Evolutionary conservation across 1,284 basidiomycete species (phyloP).

Genomic region (Cryptococcus jaspeensis): DNA sequence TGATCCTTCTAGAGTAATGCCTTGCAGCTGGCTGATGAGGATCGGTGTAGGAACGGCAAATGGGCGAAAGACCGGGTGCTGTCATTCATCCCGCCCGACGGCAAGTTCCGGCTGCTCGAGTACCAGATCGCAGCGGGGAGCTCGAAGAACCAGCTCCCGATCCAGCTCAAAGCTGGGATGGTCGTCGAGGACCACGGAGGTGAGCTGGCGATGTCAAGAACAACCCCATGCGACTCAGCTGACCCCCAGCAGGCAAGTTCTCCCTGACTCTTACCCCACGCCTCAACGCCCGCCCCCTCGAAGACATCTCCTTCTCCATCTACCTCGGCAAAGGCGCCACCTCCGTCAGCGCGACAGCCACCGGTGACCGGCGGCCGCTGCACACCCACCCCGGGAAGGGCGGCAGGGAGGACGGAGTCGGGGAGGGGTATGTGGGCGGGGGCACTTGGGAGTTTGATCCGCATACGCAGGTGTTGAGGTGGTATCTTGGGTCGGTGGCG

Average conservation of each 20-base stretch:
- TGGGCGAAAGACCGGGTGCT: slow-evolving; percentile 77
- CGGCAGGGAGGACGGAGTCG: slow-evolving; percentile 22
- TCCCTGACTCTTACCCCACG: slow-evolving; percentile 69
- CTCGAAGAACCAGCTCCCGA: slow-evolving; percentile 61
- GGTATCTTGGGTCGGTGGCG: slow-evolving; percentile 70
- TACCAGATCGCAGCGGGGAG: slow-evolving; percentile 62
- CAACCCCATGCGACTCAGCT: neutral
- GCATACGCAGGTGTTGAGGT: slow-evolving; percentile 65
- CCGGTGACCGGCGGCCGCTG: slow-evolving; percentile 40
- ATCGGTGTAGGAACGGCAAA: slow-evolving; percentile 62
- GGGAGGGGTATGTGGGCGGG: slow-evolving; percentile 55
- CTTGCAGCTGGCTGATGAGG: neutral
- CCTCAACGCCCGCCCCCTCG: slow-evolving; percentile 63
- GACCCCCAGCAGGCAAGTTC: slow-evolving; percentile 60
- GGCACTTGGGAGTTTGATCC: slow-evolving; percentile 78
- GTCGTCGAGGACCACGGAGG: slow-evolving; percentile 65
- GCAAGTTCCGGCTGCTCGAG: slow-evolving; percentile 80
- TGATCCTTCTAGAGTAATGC: neutral
- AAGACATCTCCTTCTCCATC: slow-evolving; percentile 68
- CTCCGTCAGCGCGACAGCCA: slow-evolving; percentile 50
- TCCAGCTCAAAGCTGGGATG: slow-evolving; percentile 63
- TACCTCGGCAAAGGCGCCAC: slow-evolving; percentile 70
- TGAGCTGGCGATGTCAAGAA: slow-evolving; percentile 42
- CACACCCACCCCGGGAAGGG: slow-evolving; percentile 56
- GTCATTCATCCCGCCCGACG: slow-evolving; percentile 93